Evolutionary conservation across 768 basidiomycete species (phyloP).

Genomic region (Boletus rubroflammeus): DNA sequence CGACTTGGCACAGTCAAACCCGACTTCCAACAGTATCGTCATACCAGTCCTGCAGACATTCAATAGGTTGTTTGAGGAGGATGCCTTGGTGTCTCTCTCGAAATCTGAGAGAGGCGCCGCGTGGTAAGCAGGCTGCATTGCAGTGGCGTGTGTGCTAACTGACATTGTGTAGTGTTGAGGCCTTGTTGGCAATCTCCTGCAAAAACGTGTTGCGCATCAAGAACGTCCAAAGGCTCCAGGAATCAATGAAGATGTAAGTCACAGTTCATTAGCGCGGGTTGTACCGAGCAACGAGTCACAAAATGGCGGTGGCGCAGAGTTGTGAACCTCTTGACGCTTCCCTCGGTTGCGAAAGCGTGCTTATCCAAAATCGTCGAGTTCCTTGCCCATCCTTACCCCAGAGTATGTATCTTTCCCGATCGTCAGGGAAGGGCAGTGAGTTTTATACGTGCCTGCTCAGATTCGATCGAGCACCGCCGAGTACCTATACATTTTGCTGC

Average conservation of each 20-base stretch:
- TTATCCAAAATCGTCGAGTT: slow-evolving; percentile 52
- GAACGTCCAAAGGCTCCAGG: slow-evolving; percentile 75
- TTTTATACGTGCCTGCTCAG: slow-evolving; percentile 36
- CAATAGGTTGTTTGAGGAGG: slow-evolving; percentile 67
- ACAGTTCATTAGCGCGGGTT: slow-evolving; percentile 26
- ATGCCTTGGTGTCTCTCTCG: slow-evolving; percentile 49
- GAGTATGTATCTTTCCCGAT: slow-evolving; percentile 43
- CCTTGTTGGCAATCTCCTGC: slow-evolving; percentile 53
- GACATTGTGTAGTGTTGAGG: slow-evolving; percentile 43
- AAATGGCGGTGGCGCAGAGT: slow-evolving; percentile 43
- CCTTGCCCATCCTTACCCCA: slow-evolving; percentile 77
- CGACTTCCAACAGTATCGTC: slow-evolving; percentile 65
- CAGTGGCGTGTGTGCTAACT: slow-evolving; percentile 10
- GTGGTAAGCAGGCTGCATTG: slow-evolving; percentile 42
- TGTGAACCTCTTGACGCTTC: slow-evolving; percentile 57
- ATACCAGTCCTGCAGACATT: slow-evolving; percentile 81
- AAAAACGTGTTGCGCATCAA: slow-evolving; percentile 69
- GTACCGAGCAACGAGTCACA: slow-evolving; percentile 9
- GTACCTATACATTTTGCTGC: slow-evolving; percentile 72
- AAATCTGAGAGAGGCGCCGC: slow-evolving; percentile 44
- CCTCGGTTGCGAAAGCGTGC: slow-evolving; percentile 40
- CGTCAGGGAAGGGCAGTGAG: slow-evolving; percentile 7
- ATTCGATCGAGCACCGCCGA: slow-evolving; percentile 80
- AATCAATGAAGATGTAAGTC: slow-evolving; percentile 79
- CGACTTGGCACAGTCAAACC: slow-evolving; percentile 47